phyloP scores from a whole-genome alignment of 176 grass and related monocot species.

The Aegilops umbellulata region DNA sequence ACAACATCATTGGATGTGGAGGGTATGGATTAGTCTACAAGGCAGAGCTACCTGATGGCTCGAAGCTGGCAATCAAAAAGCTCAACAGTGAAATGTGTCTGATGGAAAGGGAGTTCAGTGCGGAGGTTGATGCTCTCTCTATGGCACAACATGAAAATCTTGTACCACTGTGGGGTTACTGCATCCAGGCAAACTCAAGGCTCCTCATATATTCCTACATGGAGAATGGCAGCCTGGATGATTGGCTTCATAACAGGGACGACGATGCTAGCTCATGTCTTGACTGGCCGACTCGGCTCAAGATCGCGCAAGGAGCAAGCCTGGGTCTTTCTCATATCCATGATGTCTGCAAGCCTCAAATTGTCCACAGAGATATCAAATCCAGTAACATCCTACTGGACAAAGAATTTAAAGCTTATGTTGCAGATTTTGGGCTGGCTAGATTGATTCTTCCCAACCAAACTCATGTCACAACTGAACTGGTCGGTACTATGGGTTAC shows the following conservation, averaged over 20 bases:
- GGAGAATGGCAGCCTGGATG: neutral
- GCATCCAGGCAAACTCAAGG: constrained; percentile 33
- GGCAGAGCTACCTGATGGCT: constrained; percentile 27
- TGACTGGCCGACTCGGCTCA: constrained; percentile 45
- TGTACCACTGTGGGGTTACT: constrained; percentile 47
- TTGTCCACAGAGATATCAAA: constrained; percentile 74
- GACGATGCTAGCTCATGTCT: constrained; percentile 31
- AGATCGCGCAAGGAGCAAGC: constrained; percentile 48
- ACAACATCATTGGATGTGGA: no score
- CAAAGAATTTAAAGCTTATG: constrained; percentile 55
- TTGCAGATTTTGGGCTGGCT: constrained; percentile 80
- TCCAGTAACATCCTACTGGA: constrained; percentile 83
- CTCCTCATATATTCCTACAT: constrained; percentile 11
- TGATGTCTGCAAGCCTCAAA: constrained; percentile 55
- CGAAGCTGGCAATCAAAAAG: constrained; percentile 46
- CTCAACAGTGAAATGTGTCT: constrained; percentile 39
- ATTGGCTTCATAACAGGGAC: neutral
- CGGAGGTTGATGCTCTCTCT: constrained; percentile 45
- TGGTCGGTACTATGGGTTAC: constrained; percentile 74
- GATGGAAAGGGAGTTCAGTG: constrained; percentile 45
- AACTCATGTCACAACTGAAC: constrained; percentile 81
- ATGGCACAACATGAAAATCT: constrained; percentile 44
- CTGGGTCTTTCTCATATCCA: constrained; percentile 53
- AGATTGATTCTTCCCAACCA: constrained; percentile 57
- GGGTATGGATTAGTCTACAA: constrained; percentile 49